phyloP scores from a whole-genome alignment of 2,329 filamentous ascomycete genomes.

The Aspergillus terreus region DNA sequence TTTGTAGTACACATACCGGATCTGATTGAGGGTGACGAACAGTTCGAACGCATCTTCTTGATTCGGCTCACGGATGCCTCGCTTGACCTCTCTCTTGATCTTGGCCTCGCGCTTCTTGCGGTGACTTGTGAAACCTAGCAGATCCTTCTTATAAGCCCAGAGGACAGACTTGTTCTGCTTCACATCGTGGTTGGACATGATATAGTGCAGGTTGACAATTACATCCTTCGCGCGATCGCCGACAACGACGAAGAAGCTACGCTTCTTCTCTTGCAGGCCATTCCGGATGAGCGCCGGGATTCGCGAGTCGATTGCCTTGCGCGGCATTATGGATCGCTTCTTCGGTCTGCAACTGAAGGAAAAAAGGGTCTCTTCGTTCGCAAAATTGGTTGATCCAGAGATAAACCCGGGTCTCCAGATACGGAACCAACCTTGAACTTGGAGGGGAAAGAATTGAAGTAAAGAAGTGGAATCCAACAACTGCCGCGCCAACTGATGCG shows the following conservation, averaged over 20 bases:
- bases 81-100: slow-evolving; percentile 97
- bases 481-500: too few species aligned
- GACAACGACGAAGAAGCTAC: slow-evolving; percentile 96
- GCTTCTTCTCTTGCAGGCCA: slow-evolving; percentile 89
- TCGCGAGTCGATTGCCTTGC: slow-evolving; percentile 71
- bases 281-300: slow-evolving; percentile 89
- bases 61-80: slow-evolving; percentile 88
- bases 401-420: neutral
- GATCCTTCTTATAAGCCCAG: slow-evolving; percentile 98
- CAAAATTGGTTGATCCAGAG: neutral
- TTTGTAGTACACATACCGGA: slow-evolving; percentile 99
- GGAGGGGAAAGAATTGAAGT: neutral
- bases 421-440: neutral
- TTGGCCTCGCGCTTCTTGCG: slow-evolving; percentile 97
- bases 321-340: slow-evolving; percentile 31
- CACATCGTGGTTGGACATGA: slow-evolving; percentile 83
- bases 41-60: slow-evolving; percentile 94
- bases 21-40: slow-evolving; percentile 93
- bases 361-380: neutral
- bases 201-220: slow-evolving; percentile 91
- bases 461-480: neutral
- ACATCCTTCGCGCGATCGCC: slow-evolving; percentile 93
- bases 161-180: slow-evolving; percentile 95
- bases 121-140: slow-evolving; percentile 91
- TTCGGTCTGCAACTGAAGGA: neutral